A percentile compares a stretch with the other conserved stretches of the same genome.
phyloP scores from a whole-genome alignment of 805 yeast species.

The Cyberlindnera sargentensis region DNA sequence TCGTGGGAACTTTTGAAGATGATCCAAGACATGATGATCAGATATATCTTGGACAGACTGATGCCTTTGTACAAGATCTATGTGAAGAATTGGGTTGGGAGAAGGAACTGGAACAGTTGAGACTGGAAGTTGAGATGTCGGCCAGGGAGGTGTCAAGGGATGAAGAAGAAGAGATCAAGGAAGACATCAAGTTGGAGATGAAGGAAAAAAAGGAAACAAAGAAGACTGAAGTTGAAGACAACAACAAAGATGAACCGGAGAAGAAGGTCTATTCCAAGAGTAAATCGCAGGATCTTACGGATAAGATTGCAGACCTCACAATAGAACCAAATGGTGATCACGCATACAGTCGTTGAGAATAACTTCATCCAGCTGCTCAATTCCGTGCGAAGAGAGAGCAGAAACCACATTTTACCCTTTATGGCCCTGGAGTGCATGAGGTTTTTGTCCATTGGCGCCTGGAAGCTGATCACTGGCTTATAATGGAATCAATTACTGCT shows the following conservation, averaged over 20 bases:
- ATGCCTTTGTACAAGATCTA: constrained; percentile 49
- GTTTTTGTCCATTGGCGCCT: no score
- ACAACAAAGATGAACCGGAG: background rate
- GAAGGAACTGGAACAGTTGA: constrained; percentile 32
- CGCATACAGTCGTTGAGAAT: background rate
- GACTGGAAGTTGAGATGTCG: constrained; percentile 8
- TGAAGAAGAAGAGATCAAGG: background rate
- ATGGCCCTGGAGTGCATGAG: no score
- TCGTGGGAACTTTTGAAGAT: constrained; percentile 63
- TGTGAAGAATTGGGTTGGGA: constrained; percentile 60
- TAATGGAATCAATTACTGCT: no score
- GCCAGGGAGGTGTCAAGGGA: background rate
- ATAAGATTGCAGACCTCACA: background rate
- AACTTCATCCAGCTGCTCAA: no score
- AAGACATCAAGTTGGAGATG: background rate
- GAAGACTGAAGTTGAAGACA: background rate
- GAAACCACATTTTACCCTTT: no score
- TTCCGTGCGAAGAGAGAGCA: no score
- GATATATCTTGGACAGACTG: constrained; percentile 56
- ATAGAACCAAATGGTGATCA: background rate
- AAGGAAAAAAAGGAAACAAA: background rate
- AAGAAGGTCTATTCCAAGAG: no score
- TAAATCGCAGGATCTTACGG: no score
- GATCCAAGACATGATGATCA: constrained; percentile 55
- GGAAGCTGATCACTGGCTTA: no score